Base-by-base conservation (phyloP, 2,329 filamentous ascomycete species). In the Ophiostoma novo-ulmi region DNA sequence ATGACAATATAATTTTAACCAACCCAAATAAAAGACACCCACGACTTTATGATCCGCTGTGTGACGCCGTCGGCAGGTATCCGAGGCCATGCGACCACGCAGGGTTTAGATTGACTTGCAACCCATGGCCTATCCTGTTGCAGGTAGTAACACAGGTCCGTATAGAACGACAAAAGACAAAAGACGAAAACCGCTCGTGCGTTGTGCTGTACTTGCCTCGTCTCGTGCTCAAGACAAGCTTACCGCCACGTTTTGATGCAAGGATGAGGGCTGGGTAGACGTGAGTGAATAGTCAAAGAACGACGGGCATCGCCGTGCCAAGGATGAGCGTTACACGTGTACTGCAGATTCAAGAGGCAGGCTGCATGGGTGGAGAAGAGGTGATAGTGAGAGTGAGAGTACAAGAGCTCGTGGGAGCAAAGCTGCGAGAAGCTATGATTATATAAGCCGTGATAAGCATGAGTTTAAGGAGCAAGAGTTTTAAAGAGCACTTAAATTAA, bases 301-400 rank as follows among this genome's bases (percentile, higher is more conserved):
- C 26, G 44, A 17, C 26, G 26, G 58, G 58, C 22, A 63, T 63
- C 58, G 26, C 26, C 58, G 58, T 58, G 13, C 58, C 58, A 70
- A 64, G 52, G 22, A 11, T 13, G 52, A 7, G 38, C 10, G 69
- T 70, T 68, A 52, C 69, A 70, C 69, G 41, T 64, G 69, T 38
- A 70, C 69, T 63, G 52, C 69, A 70, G 69, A 65, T 26, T 70
- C 52, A 64, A 63, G 69, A 70, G 69, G 69, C 65, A 68, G 69
- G 69, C 65, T 41, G 69, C 69, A 70, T 55, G 39, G n/a, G 52
- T 58, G 52, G 52, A 31, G 52, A 58, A 31, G 52, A 68, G 1
- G 55, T 17, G 26, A 8, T 26, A 61, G 55, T 61, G 55, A 1
- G 55, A 55, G 48, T 22, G n/a, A 22, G 48, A 55, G 44, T 17